These are phyloP conservation scores for Chaetomium globosum DNA, from an alignment of 2,329 filamentous ascomycete genomes.

Conservation along the genomic window DNA sequence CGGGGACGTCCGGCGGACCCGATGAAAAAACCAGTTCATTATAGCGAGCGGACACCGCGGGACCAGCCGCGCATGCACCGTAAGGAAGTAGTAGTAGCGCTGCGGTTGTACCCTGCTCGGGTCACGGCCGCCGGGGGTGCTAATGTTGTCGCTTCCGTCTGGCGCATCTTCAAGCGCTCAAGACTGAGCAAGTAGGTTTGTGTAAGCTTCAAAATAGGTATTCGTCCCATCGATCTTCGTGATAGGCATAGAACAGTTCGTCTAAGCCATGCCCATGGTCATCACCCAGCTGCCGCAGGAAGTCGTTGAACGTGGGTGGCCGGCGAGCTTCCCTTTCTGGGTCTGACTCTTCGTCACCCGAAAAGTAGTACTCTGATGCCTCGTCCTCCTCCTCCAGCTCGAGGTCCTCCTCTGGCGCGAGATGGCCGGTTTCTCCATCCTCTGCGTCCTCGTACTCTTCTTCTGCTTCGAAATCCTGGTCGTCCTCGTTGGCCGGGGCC, in stretches of 20 bases:
- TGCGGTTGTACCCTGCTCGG: background rate
- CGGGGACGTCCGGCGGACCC: too few species aligned
- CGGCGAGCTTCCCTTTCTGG: constrained; percentile 36
- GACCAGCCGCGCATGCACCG: background rate
- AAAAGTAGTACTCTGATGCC: constrained; percentile 39
- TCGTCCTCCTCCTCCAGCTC: constrained; percentile 39
- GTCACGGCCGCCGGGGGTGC: background rate
- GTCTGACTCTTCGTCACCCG: constrained; percentile 38
- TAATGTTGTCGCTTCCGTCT: background rate
- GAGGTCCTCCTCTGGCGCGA: constrained; percentile 31
- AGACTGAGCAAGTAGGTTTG: background rate
- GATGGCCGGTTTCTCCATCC: constrained; percentile 19
- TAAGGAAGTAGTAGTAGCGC: background rate
- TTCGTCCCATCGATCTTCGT: constrained; percentile 40
- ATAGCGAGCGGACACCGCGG: too few species aligned
- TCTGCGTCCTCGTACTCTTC: constrained; percentile 25
- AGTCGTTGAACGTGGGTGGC: constrained; percentile 37
- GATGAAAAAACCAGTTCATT: too few species aligned
- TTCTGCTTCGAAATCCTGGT: constrained; percentile 28
- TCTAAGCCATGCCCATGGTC: constrained; percentile 38
- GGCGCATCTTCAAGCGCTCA: background rate
- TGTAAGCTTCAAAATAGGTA: constrained; percentile 35
- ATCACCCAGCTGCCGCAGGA: constrained; percentile 35
- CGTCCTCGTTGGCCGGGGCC: constrained; percentile 24
- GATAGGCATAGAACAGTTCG: constrained; percentile 38